Base-by-base conservation (phyloP, 768 basidiomycete species). In the Thelephora aurantiotincta region DNA sequence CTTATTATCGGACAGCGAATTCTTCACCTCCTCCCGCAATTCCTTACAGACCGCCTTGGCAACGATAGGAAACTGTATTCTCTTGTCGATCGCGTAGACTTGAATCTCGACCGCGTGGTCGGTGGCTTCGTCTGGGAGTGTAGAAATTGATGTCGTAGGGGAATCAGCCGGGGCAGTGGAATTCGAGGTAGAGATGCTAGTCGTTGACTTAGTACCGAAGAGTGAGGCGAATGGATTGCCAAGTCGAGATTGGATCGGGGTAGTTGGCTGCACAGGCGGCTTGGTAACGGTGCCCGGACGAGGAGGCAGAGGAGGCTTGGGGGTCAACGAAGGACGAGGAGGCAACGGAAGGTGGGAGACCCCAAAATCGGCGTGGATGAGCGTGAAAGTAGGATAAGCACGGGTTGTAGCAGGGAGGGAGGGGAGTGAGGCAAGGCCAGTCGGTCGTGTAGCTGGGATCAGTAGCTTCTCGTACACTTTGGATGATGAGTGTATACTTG, bases 191-290 rank as follows among this genome's bases (percentile, higher is more conserved):
- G 55, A 56, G 49, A 56, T 65, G 16, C 60, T 52, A 13, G 57
- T 63, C 35, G 61, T 53, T 4, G 67, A 50, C 43, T 63, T 55
- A 34, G 64, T 58, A 5, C 78, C 83, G 54, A 88, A 89, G n/a
- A 92, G 70, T 1, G 82, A 81, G 0, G 85, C 81, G 54, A 92
- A 91, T 0, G 87, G 80, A 55, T 82, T 83, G 22, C 73, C 61
- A 11, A 88, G 69, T 0, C 84, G 70, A 0, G 77, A 69, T 0
- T 62, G 48, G 2, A 60, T 50, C 20, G 38, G 54, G 44, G 0
- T 68, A 43, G 18, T 57, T 3, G 16, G 52, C 7, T 7, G 58
- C 12, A 11, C 22, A 33, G 26, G 50, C 7, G 37, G 45, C 16
- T 16, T 9, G 9, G 38, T 22, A 14, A 54, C 46, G 6, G 55